Evolutionary conservation across 163 green algal genomes (phyloP), one percentile per base, ranked within the genome.

Genomic region (Scenedesmus sp.): DNA sequence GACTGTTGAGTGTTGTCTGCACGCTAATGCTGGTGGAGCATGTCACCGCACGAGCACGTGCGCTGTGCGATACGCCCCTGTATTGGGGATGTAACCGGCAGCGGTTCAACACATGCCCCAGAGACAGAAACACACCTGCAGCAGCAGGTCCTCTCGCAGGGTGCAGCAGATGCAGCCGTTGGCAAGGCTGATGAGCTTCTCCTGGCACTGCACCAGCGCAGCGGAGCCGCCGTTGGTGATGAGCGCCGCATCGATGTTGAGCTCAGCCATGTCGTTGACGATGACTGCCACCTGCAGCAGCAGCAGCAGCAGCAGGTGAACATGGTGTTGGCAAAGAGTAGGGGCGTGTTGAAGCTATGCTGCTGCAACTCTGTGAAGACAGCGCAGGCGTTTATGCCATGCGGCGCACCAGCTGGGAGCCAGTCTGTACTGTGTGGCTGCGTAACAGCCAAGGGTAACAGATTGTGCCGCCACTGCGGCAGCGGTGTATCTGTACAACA

Each of bases 101-200:
- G 62, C 10, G 10, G 1, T 70, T 70, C 1, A 70, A 70, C 62
- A 70, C 62, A 70, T 15, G 62, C 62, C 62, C 62, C 62, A 12
- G 10, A 12, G 34, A 46, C 34, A 46, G 34, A 46, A 59, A 34
- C 77, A 46, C n/a, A 84, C 92, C 89, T 97, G 94, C 59, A 94
- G 82, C 87, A 97, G 85, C 89, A 98, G 92, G 93, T 97, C 96
- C 16, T 94, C 95, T 0, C 96, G 84, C 87, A 99, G 94, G 20
- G 96, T 98, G 93, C 97, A 99, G 94, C 97, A 99, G 90, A 99
- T 97, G 93, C 97, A 99, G 12, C 97, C 97, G 92, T 99, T 99
- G 18, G 93, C 89, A 91, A 90, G 46, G 15, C 13, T 57, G 15
- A 90, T 54, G 1, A 90, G 60, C 86, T 90, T 90, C 86, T 90